Conservation (phyloP, 2,329 filamentous ascomycete species). For the Talaromyces atroroseus region DNA sequence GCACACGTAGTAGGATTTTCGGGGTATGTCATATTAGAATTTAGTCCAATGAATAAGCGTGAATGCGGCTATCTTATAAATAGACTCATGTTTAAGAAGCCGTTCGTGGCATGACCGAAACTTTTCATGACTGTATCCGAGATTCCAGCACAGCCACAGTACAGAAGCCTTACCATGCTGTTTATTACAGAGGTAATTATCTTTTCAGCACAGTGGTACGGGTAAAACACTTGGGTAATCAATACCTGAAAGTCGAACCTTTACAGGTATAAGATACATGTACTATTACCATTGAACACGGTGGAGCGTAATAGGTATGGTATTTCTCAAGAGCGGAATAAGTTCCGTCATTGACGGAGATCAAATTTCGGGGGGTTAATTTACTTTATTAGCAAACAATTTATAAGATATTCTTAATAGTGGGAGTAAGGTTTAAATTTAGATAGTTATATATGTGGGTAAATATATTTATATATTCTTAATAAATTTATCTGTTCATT, state of each 20-base stretch:
- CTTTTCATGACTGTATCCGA: not conserved
- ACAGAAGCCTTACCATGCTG: not conserved
- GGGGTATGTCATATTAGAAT: not conserved
- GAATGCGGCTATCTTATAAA: not conserved
- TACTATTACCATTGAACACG: too few species aligned
- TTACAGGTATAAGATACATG: too few species aligned
- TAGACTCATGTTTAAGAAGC: not conserved
- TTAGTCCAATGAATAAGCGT: not conserved
- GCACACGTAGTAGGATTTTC: not conserved
- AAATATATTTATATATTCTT: too few species aligned
- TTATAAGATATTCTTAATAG: too few species aligned
- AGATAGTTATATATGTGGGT: too few species aligned
- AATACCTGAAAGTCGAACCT: not conserved
- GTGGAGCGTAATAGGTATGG: not conserved
- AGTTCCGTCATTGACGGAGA: too few species aligned
- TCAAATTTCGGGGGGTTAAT: too few species aligned
- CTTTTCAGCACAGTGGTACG: slow-evolving; percentile 2
- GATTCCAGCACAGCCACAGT: slow-evolving; percentile 2
- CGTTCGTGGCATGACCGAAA: not conserved
- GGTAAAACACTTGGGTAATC: slow-evolving; percentile 1
- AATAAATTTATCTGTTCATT: too few species aligned
- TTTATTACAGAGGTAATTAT: slow-evolving; percentile 2
- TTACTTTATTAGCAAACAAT: too few species aligned
- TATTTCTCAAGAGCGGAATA: too few species aligned
- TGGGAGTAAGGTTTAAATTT: too few species aligned